These are phyloP conservation scores for Rhodotorula sp. DNA, from an alignment of 1,284 basidiomycete genomes.

Conservation along the genomic window DNA sequence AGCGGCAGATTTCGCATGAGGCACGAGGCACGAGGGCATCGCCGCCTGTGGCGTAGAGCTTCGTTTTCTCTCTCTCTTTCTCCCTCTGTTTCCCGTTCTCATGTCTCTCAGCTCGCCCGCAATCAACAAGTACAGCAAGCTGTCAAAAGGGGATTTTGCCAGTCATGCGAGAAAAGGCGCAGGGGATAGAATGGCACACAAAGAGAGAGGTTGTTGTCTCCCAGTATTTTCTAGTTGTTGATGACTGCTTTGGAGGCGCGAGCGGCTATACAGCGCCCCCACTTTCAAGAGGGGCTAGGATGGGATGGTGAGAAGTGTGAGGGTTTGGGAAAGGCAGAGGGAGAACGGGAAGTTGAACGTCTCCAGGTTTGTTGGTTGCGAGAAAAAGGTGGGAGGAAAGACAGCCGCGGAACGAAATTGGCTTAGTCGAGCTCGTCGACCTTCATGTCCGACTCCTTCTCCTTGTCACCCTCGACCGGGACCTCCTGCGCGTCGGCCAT, in stretches of 20 bases:
- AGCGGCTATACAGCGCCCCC: conserved; percentile 1
- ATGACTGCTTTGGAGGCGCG: no score
- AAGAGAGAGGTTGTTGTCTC: neutral
- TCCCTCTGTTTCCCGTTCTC: no score
- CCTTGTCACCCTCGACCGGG: conserved; percentile 50
- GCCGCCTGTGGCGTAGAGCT: no score
- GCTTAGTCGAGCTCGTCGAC: conserved; percentile 37
- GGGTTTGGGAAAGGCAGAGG: neutral
- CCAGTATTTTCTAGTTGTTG: neutral
- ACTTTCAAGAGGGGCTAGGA: neutral
- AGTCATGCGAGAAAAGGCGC: no score
- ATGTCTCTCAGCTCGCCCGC: no score
- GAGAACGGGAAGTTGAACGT: no score
- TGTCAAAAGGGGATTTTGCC: no score
- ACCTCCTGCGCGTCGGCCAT: conserved; percentile 51
- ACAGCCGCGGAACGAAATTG: no score
- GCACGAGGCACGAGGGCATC: no score
- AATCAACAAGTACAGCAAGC: no score
- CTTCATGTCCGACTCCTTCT: conserved; percentile 50
- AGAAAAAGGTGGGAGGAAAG: no score
- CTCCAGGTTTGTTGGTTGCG: no score
- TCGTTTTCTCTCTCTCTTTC: neutral
- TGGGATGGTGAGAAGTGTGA: neutral
- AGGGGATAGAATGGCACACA: neutral
- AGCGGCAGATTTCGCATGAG: neutral